Percentiles rank a stretch among this genome's conserved stretches.
Conservation (phyloP, 345 rosid genomes). For the Hypericum perforatum region DNA sequence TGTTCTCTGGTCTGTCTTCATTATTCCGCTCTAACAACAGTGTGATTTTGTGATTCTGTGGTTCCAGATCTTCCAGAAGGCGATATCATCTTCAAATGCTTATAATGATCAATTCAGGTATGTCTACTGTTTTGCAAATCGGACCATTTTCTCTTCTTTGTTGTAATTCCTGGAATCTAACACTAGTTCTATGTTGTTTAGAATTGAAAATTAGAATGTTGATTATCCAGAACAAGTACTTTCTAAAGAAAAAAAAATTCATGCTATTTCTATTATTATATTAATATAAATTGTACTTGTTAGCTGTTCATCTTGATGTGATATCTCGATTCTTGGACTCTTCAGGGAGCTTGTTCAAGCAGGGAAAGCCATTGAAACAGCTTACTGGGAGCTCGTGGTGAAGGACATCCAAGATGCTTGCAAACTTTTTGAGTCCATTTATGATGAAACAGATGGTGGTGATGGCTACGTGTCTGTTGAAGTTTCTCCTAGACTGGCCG, state of each 20-base stretch:
- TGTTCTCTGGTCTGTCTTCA: background rate
- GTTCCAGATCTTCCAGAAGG: slow-evolving; percentile 95
- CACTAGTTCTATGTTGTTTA: too few species aligned
- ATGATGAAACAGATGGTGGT: slow-evolving; percentile 78
- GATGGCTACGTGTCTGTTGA: slow-evolving; percentile 98
- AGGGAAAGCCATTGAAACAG: slow-evolving; percentile 79
- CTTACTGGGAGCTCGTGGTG: slow-evolving; percentile 96
- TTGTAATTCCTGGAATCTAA: background rate
- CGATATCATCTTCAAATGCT: slow-evolving; percentile 90
- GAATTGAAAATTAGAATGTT: too few species aligned
- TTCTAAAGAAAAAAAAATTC: too few species aligned
- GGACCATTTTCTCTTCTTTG: background rate
- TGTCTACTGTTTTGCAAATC: background rate
- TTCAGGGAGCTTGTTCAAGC: slow-evolving; percentile 80
- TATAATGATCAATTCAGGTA: slow-evolving; percentile 96
- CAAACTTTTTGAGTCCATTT: slow-evolving; percentile 87
- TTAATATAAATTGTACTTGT: background rate
- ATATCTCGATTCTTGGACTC: slow-evolving; percentile 7
- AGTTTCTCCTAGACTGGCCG: slow-evolving; percentile 94
- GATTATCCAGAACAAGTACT: too few species aligned
- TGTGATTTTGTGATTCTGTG: background rate
- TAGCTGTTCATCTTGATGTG: background rate
- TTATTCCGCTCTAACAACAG: background rate
- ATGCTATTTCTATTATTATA: too few species aligned
- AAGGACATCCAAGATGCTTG: slow-evolving; percentile 98